Evolutionary conservation across 768 basidiomycete genomes (phyloP).

Genomic region (Leccinellum rugosiceps): DNA sequence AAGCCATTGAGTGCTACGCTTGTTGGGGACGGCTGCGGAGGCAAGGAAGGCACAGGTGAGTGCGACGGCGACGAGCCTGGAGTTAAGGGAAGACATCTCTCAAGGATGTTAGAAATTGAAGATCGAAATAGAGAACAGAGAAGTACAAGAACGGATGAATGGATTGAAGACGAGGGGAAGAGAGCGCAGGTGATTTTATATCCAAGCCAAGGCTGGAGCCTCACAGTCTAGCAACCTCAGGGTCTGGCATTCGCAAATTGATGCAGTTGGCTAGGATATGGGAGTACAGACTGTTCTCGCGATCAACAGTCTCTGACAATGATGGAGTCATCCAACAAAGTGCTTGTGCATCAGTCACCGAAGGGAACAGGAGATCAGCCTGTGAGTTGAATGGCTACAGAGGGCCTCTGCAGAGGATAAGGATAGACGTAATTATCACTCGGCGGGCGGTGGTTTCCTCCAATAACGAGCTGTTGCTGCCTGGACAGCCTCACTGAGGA

Average conservation of each 20-base stretch:
- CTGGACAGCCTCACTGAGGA: background rate
- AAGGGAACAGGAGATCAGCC: background rate
- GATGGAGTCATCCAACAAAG: background rate
- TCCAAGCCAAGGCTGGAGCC: background rate
- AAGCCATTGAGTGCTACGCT: constrained; percentile 17
- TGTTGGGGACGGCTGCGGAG: constrained; percentile 18
- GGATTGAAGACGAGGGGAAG: background rate
- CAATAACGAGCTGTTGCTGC: background rate
- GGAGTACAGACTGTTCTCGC: background rate
- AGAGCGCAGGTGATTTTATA: background rate
- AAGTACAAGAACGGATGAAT: background rate
- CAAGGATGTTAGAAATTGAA: constrained; percentile 10
- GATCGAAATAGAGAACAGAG: background rate
- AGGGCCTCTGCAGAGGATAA: background rate
- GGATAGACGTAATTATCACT: background rate
- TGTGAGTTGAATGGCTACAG: background rate
- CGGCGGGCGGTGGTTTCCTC: background rate
- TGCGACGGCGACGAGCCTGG: constrained; percentile 11
- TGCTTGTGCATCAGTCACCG: background rate
- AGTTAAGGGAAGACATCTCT: constrained; percentile 17
- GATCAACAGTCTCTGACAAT: background rate
- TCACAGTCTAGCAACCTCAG: background rate
- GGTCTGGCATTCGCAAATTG: background rate
- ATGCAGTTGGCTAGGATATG: background rate
- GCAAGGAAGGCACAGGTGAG: constrained; percentile 15